Evolutionary conservation across 2,329 filamentous ascomycete genomes (phyloP).

Genomic region (Ophiostoma ulmi): DNA sequence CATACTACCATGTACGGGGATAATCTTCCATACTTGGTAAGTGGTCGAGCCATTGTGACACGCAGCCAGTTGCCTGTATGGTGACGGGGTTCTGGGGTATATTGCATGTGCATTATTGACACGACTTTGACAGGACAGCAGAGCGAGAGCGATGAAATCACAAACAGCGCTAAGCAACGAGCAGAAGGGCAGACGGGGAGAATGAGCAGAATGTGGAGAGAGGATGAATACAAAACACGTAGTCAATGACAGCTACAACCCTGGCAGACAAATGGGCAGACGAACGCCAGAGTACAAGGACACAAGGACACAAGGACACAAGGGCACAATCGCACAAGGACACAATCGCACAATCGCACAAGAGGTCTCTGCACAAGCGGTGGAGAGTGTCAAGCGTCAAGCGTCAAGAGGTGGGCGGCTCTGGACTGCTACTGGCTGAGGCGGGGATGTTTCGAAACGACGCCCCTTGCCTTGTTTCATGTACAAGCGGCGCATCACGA

Average conservation of each 20-base stretch:
- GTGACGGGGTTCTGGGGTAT: not conserved
- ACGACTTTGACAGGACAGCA: slow-evolving; percentile 5
- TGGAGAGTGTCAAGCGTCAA: not conserved
- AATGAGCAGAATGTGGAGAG: no score
- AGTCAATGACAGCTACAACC: not conserved
- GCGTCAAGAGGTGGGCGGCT: slow-evolving; percentile 19
- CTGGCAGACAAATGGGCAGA: not conserved
- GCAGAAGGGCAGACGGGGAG: no score
- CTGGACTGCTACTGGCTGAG: slow-evolving; percentile 17
- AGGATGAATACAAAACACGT: no score
- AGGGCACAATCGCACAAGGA: not conserved
- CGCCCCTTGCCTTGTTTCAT: slow-evolving; percentile 20
- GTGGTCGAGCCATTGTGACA: not conserved
- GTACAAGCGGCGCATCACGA: slow-evolving; percentile 8
- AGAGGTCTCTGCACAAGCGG: not conserved
- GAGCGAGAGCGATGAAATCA: not conserved
- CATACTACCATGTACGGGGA: no score
- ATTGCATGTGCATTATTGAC: not conserved
- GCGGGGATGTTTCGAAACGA: slow-evolving; percentile 20
- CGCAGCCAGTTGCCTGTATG: not conserved
- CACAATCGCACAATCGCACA: not conserved
- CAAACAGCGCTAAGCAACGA: not conserved
- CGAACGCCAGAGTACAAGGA: not conserved
- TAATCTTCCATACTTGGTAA: no score
- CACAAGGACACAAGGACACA: not conserved